Percentiles rank a stretch among this genome's conserved stretches.
Conservation (phyloP, 2,329 filamentous ascomycete genomes). For the Aspergillus bombycis region DNA sequence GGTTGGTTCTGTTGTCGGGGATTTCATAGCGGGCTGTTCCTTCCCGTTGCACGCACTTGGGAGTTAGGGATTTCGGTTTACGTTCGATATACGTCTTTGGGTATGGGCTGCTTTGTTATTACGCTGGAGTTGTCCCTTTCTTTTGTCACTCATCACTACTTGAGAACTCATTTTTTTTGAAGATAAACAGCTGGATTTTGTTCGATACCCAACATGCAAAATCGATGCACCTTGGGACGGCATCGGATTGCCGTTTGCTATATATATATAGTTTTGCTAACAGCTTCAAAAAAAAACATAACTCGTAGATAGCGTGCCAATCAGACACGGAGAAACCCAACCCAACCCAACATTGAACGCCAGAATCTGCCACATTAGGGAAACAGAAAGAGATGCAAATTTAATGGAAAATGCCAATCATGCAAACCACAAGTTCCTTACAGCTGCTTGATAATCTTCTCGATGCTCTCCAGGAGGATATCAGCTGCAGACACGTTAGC, state of each 20-base stretch:
- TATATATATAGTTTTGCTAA: background rate
- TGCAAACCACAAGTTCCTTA: conserved; percentile 23
- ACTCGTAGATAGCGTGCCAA: conserved; percentile 20
- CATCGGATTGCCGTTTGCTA: conserved; percentile 7
- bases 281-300: conserved; percentile 3
- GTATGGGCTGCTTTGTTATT: conserved; percentile 2
- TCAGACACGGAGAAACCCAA: conserved; percentile 20
- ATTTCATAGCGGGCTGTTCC: background rate
- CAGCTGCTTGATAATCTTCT: conserved; percentile 67
- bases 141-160: background rate
- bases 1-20: background rate
- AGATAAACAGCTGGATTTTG: conserved; percentile 2
- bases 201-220: conserved; percentile 11
- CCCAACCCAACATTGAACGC: conserved; percentile 20
- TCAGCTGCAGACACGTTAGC: conserved; percentile 56
- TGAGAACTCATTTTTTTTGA: background rate
- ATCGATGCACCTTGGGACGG: conserved; percentile 7
- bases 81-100: background rate
- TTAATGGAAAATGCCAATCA: background rate
- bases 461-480: conserved; percentile 75
- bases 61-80: conserved; percentile 8
- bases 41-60: conserved; percentile 6
- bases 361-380: conserved; percentile 12
- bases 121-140: conserved; percentile 5
- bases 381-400: conserved; percentile 8